Percentiles rank a stretch among this genome's conserved stretches.
Conservation (phyloP, 768 basidiomycete genomes). For the Phlegmacium glaucopus region DNA sequence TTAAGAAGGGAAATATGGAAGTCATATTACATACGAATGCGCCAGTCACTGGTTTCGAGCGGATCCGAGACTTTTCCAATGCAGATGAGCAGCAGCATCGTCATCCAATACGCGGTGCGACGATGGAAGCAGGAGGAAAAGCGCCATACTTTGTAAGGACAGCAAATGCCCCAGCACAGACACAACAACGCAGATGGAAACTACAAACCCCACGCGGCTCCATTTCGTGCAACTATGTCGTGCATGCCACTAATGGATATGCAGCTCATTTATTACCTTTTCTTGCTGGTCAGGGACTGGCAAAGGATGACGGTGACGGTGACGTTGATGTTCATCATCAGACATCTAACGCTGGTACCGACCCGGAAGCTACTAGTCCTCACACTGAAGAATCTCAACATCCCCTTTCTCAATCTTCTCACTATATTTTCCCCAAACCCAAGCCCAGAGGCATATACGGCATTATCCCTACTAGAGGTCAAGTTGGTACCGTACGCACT, state of each 20-base stretch:
- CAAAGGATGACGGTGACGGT: too few species aligned
- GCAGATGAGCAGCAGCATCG: not conserved
- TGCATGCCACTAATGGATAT: conserved; percentile 90
- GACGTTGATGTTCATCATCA: too few species aligned
- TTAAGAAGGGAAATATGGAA: conserved; percentile 22
- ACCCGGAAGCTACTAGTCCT: too few species aligned
- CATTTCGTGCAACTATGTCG: conserved; percentile 56
- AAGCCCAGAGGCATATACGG: conserved; percentile 6
- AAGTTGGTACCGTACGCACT: conserved; percentile 47
- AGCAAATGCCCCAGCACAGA: not conserved
- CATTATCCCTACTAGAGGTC: conserved; percentile 73
- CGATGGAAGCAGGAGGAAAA: too few species aligned
- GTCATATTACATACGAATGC: conserved; percentile 71
- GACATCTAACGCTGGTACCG: too few species aligned
- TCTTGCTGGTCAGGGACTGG: conserved; percentile 35
- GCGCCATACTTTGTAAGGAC: too few species aligned
- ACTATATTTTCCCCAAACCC: not conserved
- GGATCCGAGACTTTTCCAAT: conserved; percentile 8
- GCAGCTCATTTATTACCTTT: conserved; percentile 74
- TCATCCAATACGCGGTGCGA: not conserved
- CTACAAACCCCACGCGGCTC: conserved; percentile 66
- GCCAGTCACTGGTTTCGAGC: conserved; percentile 49
- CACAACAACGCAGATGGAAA: conserved; percentile 48
- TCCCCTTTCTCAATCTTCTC: not conserved
- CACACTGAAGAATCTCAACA: not conserved